Evolutionary conservation across 495 filamentous ascomycete species (phyloP).

Genomic region (Gamarada debralockiae): DNA sequence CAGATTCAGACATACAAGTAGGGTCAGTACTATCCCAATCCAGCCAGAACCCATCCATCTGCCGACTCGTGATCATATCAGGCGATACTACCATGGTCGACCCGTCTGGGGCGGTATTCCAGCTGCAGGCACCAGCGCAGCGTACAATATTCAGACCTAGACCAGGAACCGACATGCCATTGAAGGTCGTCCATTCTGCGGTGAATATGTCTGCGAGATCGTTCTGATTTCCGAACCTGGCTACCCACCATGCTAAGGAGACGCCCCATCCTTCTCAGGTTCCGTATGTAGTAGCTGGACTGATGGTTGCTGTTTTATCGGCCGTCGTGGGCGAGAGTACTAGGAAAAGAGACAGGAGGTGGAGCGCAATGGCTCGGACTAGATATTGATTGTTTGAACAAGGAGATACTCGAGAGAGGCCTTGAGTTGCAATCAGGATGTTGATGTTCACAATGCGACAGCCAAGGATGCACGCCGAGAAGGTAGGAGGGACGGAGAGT

Average conservation of each 20-base stretch:
- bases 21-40: constrained; percentile 30
- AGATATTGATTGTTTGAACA: no score
- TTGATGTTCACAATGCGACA: no score
- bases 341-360: no score
- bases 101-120: constrained; percentile 31
- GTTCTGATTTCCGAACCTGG: constrained; percentile 30
- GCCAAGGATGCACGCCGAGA: no score
- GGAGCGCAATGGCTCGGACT: no score
- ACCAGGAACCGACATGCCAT: constrained; percentile 28
- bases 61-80: constrained; percentile 30
- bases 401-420: no score
- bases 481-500: no score
- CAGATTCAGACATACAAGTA: no score
- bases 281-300: constrained; percentile 30
- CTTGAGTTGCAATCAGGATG: no score
- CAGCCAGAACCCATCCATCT: constrained; percentile 34
- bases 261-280: constrained; percentile 39
- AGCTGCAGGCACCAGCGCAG: constrained; percentile 33
- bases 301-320: constrained; percentile 30
- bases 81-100: constrained; percentile 31
- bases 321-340: no score
- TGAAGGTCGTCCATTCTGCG: constrained; percentile 19
- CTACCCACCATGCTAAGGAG: constrained; percentile 38
- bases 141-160: constrained; percentile 37
- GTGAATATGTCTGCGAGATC: constrained; percentile 36